A percentile compares a stretch with the other conserved stretches of the same genome.
phyloP scores from a whole-genome alignment of 2,329 filamentous ascomycete species.

The Alternaria metachromatica region DNA sequence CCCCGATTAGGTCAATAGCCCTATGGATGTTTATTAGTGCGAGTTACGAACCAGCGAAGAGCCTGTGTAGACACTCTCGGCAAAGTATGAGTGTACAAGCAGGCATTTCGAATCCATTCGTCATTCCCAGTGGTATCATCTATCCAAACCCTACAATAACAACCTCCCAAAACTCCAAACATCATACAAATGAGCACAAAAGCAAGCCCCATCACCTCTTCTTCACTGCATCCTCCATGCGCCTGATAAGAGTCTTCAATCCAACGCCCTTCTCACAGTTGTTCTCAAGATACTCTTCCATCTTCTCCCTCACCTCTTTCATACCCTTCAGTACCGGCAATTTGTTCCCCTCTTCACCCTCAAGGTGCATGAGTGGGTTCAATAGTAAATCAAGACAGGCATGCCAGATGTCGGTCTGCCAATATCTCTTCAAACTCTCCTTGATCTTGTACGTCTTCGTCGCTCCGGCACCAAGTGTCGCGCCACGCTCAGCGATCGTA shows the following conservation, averaged over 20 bases:
- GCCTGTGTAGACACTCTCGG: no score
- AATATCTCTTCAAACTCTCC: constrained; percentile 90
- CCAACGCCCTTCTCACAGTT: constrained; percentile 81
- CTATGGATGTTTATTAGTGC: no score
- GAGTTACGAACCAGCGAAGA: no score
- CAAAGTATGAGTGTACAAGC: not conserved
- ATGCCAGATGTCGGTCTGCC: constrained; percentile 91
- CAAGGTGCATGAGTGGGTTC: constrained; percentile 75
- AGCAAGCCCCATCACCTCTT: constrained; percentile 41
- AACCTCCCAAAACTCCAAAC: constrained; percentile 13
- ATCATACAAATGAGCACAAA: not conserved
- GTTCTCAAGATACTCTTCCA: constrained; percentile 82
- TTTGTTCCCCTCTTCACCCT: constrained; percentile 67
- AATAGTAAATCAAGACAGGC: constrained; percentile 84
- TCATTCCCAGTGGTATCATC: not conserved
- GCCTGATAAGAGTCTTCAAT: constrained; percentile 61
- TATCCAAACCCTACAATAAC: not conserved
- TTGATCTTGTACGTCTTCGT: constrained; percentile 78
- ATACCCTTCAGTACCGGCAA: constrained; percentile 79
- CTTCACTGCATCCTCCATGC: constrained; percentile 73
- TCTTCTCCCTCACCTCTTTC: constrained; percentile 71
- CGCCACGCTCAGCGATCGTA: constrained; percentile 62
- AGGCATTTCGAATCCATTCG: not conserved
- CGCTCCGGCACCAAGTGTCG: constrained; percentile 62
- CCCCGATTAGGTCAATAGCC: no score